These are phyloP conservation scores for Pestalotiopsis sp. DNA, from an alignment of 2,329 filamentous ascomycete genomes.

Conservation along the genomic window DNA sequence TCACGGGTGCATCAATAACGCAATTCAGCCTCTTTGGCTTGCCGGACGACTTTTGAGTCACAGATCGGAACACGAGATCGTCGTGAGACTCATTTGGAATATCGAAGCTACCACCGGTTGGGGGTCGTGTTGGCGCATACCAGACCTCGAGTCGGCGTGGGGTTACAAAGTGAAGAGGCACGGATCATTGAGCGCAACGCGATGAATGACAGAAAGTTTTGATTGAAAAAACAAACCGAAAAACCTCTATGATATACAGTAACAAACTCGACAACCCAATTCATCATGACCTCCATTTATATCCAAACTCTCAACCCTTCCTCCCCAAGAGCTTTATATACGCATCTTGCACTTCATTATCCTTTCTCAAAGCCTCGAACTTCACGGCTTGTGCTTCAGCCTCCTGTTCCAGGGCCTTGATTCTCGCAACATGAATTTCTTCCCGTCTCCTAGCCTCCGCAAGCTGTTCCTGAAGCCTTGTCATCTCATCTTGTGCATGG, in stretches of 20 bases:
- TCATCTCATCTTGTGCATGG: not conserved
- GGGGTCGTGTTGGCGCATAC: constrained; percentile 55
- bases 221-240: not conserved
- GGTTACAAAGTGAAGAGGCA: constrained; percentile 34
- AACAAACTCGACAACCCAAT: not conserved
- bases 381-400: not conserved
- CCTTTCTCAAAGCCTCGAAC: not conserved
- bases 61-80: constrained; percentile 40
- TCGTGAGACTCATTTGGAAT: constrained; percentile 47
- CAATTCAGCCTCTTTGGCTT: constrained; percentile 60
- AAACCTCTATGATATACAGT: not conserved
- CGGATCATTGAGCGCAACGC: not conserved
- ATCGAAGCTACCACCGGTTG: constrained; percentile 57
- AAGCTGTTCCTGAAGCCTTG: not conserved
- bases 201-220: not conserved
- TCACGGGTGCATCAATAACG: constrained; percentile 58
- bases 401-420: not conserved
- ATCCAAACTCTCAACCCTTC: not conserved
- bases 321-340: not conserved
- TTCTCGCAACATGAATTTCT: not conserved
- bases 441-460: not conserved
- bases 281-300: not conserved
- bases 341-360: not conserved
- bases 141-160: constrained; percentile 49
- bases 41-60: constrained; percentile 58